Evolutionary conservation across 192 early-diverging fungal genomes (phyloP).

Genomic region (Gamsiella multidivaricata): DNA sequence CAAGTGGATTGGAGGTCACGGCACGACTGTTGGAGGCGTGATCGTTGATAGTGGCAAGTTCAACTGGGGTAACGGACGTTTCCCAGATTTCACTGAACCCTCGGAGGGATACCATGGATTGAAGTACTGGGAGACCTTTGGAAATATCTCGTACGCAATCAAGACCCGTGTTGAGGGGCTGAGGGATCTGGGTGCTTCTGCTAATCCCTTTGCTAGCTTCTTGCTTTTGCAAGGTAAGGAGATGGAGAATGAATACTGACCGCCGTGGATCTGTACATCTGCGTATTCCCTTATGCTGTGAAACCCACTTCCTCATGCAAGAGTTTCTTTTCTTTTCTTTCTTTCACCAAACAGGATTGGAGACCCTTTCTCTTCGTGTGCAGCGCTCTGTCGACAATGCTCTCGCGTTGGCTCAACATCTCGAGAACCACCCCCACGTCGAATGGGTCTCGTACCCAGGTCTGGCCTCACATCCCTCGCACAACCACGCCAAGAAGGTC

Average conservation of each 20-base stretch:
- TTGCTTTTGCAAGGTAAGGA: conserved; percentile 77
- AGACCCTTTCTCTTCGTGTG: conserved; percentile 90
- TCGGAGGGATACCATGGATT: conserved; percentile 87
- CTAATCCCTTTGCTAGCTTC: conserved; percentile 92
- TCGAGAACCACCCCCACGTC: conserved; percentile 77
- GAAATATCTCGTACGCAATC: conserved; percentile 79
- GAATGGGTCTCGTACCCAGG: conserved; percentile 92
- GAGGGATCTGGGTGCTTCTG: conserved; percentile 86
- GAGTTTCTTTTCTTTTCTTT: not conserved
- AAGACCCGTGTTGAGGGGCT: conserved; percentile 86
- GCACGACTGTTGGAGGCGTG: conserved; percentile 92
- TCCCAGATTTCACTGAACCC: conserved; percentile 90
- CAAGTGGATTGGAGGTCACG: conserved; percentile 95
- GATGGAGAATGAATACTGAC: not conserved
- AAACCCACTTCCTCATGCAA: not conserved
- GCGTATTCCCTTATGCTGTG: not conserved
- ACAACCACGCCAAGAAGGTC: conserved; percentile 86
- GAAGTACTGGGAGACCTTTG: conserved; percentile 89
- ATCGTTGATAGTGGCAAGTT: conserved; percentile 91
- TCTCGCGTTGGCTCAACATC: conserved; percentile 81
- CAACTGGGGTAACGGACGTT: conserved; percentile 88
- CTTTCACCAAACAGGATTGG: conserved; percentile 63
- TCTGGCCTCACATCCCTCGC: conserved; percentile 79
- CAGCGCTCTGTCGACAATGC: conserved; percentile 88
- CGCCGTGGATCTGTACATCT: not conserved